Base-by-base conservation (phyloP, 2,329 filamentous ascomycete species). In the Colletotrichum tropicale region DNA sequence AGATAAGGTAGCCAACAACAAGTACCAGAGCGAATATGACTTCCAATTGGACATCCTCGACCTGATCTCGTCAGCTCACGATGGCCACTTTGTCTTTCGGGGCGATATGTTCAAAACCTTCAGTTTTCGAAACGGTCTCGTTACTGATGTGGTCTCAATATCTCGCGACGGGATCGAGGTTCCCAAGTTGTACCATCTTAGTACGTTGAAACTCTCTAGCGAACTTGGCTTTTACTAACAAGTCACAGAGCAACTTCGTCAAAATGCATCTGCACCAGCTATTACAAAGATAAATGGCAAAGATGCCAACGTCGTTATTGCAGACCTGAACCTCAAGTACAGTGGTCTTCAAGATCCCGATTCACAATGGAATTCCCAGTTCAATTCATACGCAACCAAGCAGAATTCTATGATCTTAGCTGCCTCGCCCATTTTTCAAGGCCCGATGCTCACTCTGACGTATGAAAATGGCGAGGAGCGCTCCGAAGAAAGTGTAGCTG, bases 41-140 rank as follows among this genome's bases (percentile, higher is more conserved):
- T 91, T 91, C 77, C 88, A 91, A 78, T 76, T 84, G 10, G 89
- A 90, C 32, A 84, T 94, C 4, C 82, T 86, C 38, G 82, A 91
- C 8, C 85, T 92, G 52, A 78, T 80, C 43, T 86, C 87, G 26
- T 85, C 85, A 2, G 89, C 90, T 5, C 91, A 94, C 78, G 93
- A 95, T 80, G 91, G 92, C 2, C 93, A 95, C 80, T 92, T 93
- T 66, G 83, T 86, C 5, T 92, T 88, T 78, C 83, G 87, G 18
- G 89, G 90, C 4, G 89, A 91, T 77, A 84, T 88, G 8, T 85
- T 92, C 15, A 87, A 86, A 56, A 86, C 89, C 0, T 91, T 92
- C 61, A 84, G 30, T 81, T 89, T 79, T 84, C 86, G 66, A 78
- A 85, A 83, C 43, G 75, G 69, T 6, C 76, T 85, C 8, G 80